Base-by-base conservation (phyloP, 139 green algal species). In the Gonium pectorale region DNA sequence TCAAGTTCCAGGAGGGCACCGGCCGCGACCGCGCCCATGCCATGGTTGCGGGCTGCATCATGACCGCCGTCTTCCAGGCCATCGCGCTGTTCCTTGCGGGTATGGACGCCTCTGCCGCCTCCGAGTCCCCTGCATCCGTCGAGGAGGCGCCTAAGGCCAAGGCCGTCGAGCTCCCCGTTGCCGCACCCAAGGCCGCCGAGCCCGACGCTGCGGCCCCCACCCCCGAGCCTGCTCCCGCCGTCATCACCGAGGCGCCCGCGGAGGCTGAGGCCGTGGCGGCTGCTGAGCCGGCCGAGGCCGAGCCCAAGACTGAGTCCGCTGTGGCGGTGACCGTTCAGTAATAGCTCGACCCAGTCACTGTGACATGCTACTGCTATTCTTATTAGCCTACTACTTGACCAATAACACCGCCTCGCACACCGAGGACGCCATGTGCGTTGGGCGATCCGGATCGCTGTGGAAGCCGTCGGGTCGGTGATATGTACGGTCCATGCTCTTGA, bases 31-130 rank as follows among this genome's bases (percentile, higher is more conserved):
- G 75, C 41, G 9, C 29, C 29, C 75, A 29, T 40, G 62, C 75
- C 41, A 71, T 82, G 75, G 26, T 72, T 21, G 75, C 75, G 15
- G 75, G 75, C 19, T 82, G 75, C 59, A 62, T 82, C 41, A 72
- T 71, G 41, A 62, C 59, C 29, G 59, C 75, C 29, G 8, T 62
- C n/a, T 72, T 82, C 40, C 75, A 82, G 59, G 29, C 19, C 8
- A 38, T 62, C 60, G 46, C 59, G 19, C 60, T 82, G 59, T 56
- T 82, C 60, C 33, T 82, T 3, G 41, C 46, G 8, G 75, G 75
- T 29, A 59, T 62, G 29, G 59, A 71, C 17, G n/a, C n/a, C n/a
- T n/a, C n/a, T n/a, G n/a, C n/a, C n/a, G n/a, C n/a, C n/a, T n/a
- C n/a, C n/a, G 7, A 49, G 63, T 35, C 9, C 63, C 46, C 52